phyloP scores from a whole-genome alignment of 164 flowering plant species.

The Stephania yunnanensis region DNA sequence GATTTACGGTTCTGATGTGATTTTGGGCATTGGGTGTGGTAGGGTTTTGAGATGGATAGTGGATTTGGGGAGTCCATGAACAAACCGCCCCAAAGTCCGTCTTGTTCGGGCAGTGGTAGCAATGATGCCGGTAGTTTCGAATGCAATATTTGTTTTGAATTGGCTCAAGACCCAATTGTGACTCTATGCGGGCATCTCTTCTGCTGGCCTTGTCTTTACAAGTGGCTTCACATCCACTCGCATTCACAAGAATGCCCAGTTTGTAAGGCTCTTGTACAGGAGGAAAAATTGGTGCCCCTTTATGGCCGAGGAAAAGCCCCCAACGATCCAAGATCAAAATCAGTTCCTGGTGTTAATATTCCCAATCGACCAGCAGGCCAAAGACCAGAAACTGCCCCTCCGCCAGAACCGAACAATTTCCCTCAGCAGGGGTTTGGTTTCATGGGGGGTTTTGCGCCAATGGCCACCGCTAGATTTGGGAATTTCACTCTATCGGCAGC shows the following conservation, averaged over 20 bases:
- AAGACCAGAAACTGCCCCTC: constrained; percentile 70
- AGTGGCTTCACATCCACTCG: constrained; percentile 67
- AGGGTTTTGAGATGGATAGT: constrained; percentile 21
- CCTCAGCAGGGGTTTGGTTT: constrained; percentile 50
- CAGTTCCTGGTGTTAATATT: constrained; percentile 54
- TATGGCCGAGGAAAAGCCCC: constrained; percentile 67
- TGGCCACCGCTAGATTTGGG: constrained; percentile 52
- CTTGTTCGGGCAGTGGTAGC: constrained; percentile 31
- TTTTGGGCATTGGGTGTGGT: constrained; percentile 6
- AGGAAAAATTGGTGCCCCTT: constrained; percentile 71
- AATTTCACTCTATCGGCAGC: constrained; percentile 54
- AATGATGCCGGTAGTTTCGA: constrained; percentile 59
- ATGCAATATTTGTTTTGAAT: constrained; percentile 78
- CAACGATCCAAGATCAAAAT: constrained; percentile 59
- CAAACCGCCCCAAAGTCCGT: constrained; percentile 37
- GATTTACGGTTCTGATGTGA: not conserved
- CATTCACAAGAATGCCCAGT: constrained; percentile 75
- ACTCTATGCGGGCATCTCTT: constrained; percentile 78
- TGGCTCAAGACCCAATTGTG: constrained; percentile 80
- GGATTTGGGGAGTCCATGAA: constrained; percentile 48
- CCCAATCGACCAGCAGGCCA: constrained; percentile 74
- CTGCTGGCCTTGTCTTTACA: constrained; percentile 84
- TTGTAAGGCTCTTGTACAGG: constrained; percentile 68
- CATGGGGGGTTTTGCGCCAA: constrained; percentile 54
- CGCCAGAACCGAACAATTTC: constrained; percentile 35